phyloP scores from a whole-genome alignment of 139 green algal species.

The Tetraselmis striata region DNA sequence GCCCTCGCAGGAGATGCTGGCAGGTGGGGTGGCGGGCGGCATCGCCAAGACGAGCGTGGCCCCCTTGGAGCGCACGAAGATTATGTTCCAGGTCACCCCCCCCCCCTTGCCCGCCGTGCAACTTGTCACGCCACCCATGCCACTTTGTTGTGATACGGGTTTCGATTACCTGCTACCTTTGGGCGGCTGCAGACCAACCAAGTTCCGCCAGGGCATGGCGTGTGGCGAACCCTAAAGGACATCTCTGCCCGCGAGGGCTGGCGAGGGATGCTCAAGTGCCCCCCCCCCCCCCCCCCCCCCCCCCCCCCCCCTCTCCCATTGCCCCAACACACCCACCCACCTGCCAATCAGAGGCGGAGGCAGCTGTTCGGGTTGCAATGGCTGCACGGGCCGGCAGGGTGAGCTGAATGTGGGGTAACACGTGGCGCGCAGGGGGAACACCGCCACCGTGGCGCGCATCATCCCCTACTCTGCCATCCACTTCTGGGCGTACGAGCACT shows the following conservation, averaged over 20 bases:
- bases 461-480: constrained; percentile 87
- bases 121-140: not conserved
- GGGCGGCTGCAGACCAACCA: not conserved
- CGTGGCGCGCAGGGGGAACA: constrained; percentile 62
- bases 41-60: constrained; percentile 71
- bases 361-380: not conserved
- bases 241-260: no score
- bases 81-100: constrained; percentile 66
- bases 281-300: no score
- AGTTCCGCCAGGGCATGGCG: no score
- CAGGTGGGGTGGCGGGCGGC: constrained; percentile 67
- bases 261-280: no score
- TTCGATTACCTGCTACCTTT: not conserved
- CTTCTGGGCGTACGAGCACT: constrained; percentile 84
- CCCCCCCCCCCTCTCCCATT: no score
- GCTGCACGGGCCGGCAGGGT: no score
- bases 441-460: constrained; percentile 76
- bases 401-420: not conserved
- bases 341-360: not conserved
- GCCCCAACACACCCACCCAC: no score
- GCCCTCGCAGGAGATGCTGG: constrained; percentile 63
- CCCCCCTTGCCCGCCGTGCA: not conserved
- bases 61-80: constrained; percentile 80
- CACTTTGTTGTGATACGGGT: not conserved
- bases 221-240: no score